These are phyloP conservation scores for Neopestalotiopsis sp. DNA, from an alignment of 2,329 filamentous ascomycete genomes.

Conservation along the genomic window DNA sequence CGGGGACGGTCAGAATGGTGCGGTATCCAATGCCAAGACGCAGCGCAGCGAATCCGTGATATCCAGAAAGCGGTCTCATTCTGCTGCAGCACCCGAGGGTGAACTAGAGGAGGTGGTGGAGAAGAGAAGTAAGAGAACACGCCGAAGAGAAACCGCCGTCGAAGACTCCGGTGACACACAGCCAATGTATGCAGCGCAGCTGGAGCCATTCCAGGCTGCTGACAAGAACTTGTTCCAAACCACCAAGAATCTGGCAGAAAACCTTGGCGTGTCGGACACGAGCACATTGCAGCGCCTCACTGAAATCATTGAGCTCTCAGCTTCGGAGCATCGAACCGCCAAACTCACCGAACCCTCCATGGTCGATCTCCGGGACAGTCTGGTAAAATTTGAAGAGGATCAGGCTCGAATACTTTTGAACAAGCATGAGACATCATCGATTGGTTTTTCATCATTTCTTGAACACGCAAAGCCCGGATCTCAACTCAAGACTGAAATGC, in stretches of 20 bases:
- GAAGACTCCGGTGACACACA: constrained; percentile 61
- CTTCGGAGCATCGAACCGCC: constrained; percentile 54
- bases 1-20: constrained; percentile 37
- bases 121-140: constrained; percentile 70
- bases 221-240: constrained; percentile 62
- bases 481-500: constrained; percentile 52
- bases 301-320: constrained; percentile 59
- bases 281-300: constrained; percentile 49
- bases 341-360: constrained; percentile 54
- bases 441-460: constrained; percentile 66
- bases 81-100: constrained; percentile 61
- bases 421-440: constrained; percentile 57
- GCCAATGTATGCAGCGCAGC: constrained; percentile 57
- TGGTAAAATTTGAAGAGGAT: constrained; percentile 60
- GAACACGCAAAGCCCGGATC: constrained; percentile 66
- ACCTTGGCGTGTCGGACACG: constrained; percentile 59
- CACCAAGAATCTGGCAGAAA: constrained; percentile 60
- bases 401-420: constrained; percentile 57
- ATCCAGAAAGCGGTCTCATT: constrained; percentile 67
- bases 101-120: constrained; percentile 62
- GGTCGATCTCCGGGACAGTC: constrained; percentile 53
- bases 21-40: constrained; percentile 36
- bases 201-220: constrained; percentile 62
- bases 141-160: constrained; percentile 62
- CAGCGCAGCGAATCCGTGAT: constrained; percentile 45